Evolutionary conservation across 2,329 filamentous ascomycete species (phyloP), one percentile per base, ranked within the genome.

Genomic region (Aquanectria penicillioides): DNA sequence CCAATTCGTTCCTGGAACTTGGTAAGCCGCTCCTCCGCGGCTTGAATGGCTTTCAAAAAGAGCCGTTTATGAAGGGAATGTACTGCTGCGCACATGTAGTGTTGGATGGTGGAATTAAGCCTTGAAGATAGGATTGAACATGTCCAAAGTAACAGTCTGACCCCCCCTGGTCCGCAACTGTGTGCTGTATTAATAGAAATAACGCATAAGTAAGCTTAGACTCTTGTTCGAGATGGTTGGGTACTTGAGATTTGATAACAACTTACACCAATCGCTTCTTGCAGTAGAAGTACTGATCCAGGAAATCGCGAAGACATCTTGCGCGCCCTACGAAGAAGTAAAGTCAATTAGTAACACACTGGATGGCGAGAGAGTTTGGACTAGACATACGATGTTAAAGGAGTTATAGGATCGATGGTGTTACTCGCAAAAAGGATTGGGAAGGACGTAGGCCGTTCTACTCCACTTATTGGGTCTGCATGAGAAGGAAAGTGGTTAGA

Each of bases 341-440:
- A 62, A 43, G 31, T 57, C 10, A 56, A 41, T 64, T 53, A 64
- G 44, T 28, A 44, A 38, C 8, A 49, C 48, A 31, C 23, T 10
- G 37, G 23, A 56, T 51, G 8, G 18, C 4, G 8, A 58, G 20
- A 37, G 1, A 36, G 12, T 18, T 57, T 49, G 29, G 17, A 9
- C 5, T 48, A 26, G 58, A 72, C 69, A 0, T 72, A 74, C 73
- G 66, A 74, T 52, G 11, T 70, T 60, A 77, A 59, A 10, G 76
- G 75, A 6, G 76, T 74, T n/a, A 78, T 62, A 11, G 74, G 74
- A 53, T 79, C 77, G 29, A 71, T 62, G 4, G 73, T 77, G 25
- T 77, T 79, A 44, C 75, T 75, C 25, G 76, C 37, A 57, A 78
- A 77, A 6, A 79, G 65, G 26, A 78, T 68, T 11, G 77, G 77